phyloP scores from a whole-genome alignment of 2,329 filamentous ascomycete species.

The Claviceps purpurea region DNA sequence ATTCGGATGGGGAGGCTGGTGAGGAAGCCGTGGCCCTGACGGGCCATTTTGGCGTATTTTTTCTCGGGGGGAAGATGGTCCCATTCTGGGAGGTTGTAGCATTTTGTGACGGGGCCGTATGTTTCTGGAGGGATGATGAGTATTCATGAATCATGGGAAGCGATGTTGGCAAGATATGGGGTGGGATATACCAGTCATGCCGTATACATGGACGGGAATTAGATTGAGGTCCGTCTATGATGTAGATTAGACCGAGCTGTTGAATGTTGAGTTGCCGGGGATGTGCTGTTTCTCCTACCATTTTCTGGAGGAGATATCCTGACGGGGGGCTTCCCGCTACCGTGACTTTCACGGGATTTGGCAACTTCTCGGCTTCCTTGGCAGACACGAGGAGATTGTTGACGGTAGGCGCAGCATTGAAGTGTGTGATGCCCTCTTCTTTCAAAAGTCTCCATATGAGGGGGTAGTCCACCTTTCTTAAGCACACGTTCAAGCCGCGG shows the following conservation, averaged over 20 bases:
- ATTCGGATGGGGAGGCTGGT: constrained; percentile 70
- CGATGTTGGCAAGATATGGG: background rate
- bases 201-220: constrained; percentile 86
- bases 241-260: background rate
- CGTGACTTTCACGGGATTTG: constrained; percentile 65
- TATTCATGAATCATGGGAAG: too few relatives aligned
- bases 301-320: constrained; percentile 81
- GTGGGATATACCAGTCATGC: constrained; percentile 38
- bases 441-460: constrained; percentile 84
- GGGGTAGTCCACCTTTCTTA: constrained; percentile 89
- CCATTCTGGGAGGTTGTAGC: constrained; percentile 80
- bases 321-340: constrained; percentile 88
- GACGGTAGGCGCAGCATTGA: constrained; percentile 90
- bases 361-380: constrained; percentile 57
- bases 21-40: constrained; percentile 86
- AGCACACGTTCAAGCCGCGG: constrained; percentile 85
- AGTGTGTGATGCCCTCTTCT: constrained; percentile 80
- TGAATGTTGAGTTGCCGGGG: too few relatives aligned
- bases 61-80: constrained; percentile 59
- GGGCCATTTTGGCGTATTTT: constrained; percentile 79
- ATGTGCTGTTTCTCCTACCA: constrained; percentile 38
- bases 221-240: constrained; percentile 53
- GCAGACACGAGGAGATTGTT: constrained; percentile 84
- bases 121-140: constrained; percentile 42
- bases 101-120: constrained; percentile 90